These are phyloP conservation scores for Thelephora ganbajun DNA, from an alignment of 768 basidiomycete species.

Conservation along the genomic window DNA sequence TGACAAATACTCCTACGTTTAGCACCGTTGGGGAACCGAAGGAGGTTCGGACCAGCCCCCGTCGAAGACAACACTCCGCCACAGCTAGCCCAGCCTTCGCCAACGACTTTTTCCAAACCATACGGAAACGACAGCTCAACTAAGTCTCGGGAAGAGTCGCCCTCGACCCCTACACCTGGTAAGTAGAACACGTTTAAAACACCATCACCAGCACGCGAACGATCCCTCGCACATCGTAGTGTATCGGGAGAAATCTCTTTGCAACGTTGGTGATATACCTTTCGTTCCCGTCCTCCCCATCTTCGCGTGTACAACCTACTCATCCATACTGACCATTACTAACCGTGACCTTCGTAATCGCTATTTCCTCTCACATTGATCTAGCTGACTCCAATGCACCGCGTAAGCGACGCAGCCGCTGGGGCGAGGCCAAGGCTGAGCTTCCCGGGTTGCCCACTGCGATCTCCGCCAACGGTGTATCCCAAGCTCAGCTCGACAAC, in stretches of 20 bases:
- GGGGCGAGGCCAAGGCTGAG: conserved; percentile 90
- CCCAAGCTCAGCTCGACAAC: conserved; percentile 91
- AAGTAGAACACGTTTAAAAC: conserved; percentile 26
- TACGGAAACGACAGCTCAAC: conserved; percentile 30
- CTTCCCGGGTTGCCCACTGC: conserved; percentile 91
- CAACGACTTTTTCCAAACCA: conserved; percentile 65
- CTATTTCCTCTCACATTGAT: conserved; percentile 21
- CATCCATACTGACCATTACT: conserved; percentile 32
- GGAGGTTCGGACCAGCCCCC: conserved; percentile 84
- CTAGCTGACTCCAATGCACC: conserved; percentile 77
- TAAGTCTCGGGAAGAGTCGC: conserved; percentile 59
- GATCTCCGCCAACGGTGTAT: conserved; percentile 85
- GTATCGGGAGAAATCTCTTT: conserved; percentile 16
- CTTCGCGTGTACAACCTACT: conserved; percentile 16
- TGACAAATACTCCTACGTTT: conserved; percentile 9
- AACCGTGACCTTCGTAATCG: conserved; percentile 29
- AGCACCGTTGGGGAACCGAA: conserved; percentile 75
- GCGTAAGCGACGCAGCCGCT: conserved; percentile 91
- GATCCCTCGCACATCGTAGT: conserved; percentile 1
- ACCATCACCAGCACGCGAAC: not conserved
- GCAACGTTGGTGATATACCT: conserved; percentile 13
- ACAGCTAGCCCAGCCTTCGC: conserved; percentile 77
- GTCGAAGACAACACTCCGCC: conserved; percentile 71
- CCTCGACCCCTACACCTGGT: conserved; percentile 47
- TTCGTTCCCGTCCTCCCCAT: not conserved